A percentile compares a stretch with the other conserved stretches of the same genome.
These are phyloP conservation scores for Betula pendula DNA, from an alignment of 306 rosid species.

Conservation along the genomic window DNA sequence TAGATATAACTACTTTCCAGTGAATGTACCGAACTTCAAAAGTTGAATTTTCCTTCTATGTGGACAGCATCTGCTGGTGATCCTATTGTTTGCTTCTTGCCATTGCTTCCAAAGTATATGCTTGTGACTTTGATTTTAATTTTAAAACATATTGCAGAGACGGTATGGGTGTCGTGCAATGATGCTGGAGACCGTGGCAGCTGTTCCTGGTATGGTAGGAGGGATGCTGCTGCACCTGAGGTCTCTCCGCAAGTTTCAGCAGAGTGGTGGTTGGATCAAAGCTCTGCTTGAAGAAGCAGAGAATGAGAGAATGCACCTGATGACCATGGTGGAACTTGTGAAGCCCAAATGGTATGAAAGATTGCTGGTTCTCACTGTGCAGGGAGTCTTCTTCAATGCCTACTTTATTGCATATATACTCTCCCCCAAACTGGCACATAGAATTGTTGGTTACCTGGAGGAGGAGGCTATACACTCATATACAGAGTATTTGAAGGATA, in stretches of 20 bases:
- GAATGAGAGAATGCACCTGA: conserved; percentile 85
- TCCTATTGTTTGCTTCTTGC: background rate
- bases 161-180: conserved; percentile 83
- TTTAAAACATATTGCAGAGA: conserved; percentile 39
- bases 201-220: conserved; percentile 81
- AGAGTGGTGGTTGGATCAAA: conserved; percentile 77
- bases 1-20: background rate
- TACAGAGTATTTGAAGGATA: conserved; percentile 55
- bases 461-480: conserved; percentile 76
- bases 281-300: conserved; percentile 85
- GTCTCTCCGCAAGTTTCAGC: conserved; percentile 64
- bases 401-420: conserved; percentile 56
- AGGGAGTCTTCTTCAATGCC: conserved; percentile 80
- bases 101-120: conserved; percentile 2
- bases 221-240: conserved; percentile 71
- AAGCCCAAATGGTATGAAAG: conserved; percentile 77
- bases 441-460: conserved; percentile 75
- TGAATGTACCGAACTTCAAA: background rate
- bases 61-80: background rate
- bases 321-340: conserved; percentile 82
- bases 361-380: conserved; percentile 60
- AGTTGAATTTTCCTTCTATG: background rate
- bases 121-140: conserved; percentile 18
- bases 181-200: conserved; percentile 88
- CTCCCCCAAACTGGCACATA: conserved; percentile 68